Evolutionary conservation across 2,329 filamentous ascomycete species (phyloP).

Genomic region (Tolypocladium inflatum): DNA sequence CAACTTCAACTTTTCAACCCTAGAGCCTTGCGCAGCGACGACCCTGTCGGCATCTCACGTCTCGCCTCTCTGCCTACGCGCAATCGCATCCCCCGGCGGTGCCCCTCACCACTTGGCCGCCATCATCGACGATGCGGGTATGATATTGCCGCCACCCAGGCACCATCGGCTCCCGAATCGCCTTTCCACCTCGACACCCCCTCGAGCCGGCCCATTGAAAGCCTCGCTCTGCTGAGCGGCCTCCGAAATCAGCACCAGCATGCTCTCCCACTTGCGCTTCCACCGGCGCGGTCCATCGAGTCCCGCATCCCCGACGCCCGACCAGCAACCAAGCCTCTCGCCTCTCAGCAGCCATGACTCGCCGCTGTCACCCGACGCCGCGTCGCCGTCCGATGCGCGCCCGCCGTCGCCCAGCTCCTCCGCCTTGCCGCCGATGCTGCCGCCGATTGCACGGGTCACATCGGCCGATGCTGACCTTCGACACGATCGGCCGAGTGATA

Average conservation of each 20-base stretch:
- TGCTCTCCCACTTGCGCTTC: slow-evolving; percentile 48
- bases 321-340: slow-evolving; percentile 32
- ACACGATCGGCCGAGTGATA: slow-evolving; percentile 13
- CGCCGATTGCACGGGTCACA: slow-evolving; percentile 40
- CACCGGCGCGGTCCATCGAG: slow-evolving; percentile 47
- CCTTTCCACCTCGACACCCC: background rate
- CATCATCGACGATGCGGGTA: background rate
- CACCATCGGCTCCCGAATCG: background rate
- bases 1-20: background rate
- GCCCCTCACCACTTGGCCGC: background rate
- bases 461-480: slow-evolving; percentile 25
- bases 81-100: background rate
- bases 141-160: background rate
- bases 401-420: slow-evolving; percentile 24
- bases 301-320: slow-evolving; percentile 42
- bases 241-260: slow-evolving; percentile 9
- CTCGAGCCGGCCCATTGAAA: background rate
- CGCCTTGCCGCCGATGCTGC: slow-evolving; percentile 37
- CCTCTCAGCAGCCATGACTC: slow-evolving; percentile 27
- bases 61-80: background rate
- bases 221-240: background rate
- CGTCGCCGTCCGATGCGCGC: slow-evolving; percentile 23
- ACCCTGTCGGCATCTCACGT: background rate
- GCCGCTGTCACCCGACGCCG: slow-evolving; percentile 29
- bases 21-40: background rate